phyloP scores from a whole-genome alignment of 257 asterid genomes.

The Solanum rostratum region DNA sequence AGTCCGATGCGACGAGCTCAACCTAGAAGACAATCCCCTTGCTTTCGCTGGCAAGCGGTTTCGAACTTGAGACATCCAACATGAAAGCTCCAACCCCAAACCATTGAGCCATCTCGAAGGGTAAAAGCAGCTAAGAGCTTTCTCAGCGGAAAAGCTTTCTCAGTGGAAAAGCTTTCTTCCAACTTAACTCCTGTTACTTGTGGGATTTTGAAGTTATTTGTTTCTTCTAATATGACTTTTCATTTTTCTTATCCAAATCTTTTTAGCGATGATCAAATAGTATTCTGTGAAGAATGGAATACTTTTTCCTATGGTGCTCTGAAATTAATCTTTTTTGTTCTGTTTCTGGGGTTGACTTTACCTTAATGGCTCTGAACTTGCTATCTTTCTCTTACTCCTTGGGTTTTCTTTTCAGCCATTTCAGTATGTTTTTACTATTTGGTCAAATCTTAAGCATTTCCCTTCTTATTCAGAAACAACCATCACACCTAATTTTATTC shows the following conservation, averaged over 20 bases:
- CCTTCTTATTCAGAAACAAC: neutral
- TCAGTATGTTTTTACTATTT: neutral
- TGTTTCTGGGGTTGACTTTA: neutral
- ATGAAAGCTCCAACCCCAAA: too few species aligned
- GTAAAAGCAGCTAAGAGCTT: neutral
- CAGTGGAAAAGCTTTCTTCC: neutral
- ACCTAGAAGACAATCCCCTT: too few species aligned
- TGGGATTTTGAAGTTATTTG: neutral
- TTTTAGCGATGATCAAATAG: neutral
- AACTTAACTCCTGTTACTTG: neutral
- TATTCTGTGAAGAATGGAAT: neutral
- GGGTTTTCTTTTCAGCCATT: neutral
- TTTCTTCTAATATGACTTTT: neutral
- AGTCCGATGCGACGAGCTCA: too few species aligned
- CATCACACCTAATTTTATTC: neutral
- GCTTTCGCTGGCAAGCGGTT: neutral
- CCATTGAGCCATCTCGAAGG: too few species aligned
- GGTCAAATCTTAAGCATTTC: neutral
- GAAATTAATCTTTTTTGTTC: neutral
- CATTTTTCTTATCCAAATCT: neutral
- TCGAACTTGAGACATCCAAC: too few species aligned
- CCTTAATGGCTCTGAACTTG: neutral
- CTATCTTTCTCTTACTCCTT: neutral
- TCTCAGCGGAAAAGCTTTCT: neutral
- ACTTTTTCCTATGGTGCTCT: neutral